A percentile compares a stretch with the other conserved stretches of the same genome.
Conservation (phyloP, 1,139 yeast species). For the Yamadazyma membranifaciens region DNA sequence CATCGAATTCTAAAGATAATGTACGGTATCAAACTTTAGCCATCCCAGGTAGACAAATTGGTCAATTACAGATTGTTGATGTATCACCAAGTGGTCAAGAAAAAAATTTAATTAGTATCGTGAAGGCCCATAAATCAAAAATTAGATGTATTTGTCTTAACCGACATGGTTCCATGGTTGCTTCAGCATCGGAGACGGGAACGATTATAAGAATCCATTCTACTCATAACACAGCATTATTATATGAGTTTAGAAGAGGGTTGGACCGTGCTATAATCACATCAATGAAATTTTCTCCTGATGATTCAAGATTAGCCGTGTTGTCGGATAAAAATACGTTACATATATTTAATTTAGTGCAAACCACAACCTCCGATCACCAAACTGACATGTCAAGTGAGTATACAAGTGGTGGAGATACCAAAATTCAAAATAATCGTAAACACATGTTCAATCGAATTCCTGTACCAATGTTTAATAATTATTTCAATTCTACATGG, state of each 20-base stretch:
- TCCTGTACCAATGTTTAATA: constrained; percentile 64
- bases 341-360: constrained; percentile 68
- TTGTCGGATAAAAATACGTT: constrained; percentile 86
- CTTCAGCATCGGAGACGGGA: constrained; percentile 86
- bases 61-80: constrained; percentile 80
- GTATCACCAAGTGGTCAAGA: constrained; percentile 62
- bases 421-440: constrained; percentile 40
- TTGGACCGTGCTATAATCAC: constrained; percentile 78
- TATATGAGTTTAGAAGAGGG: constrained; percentile 86
- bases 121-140: constrained; percentile 78
- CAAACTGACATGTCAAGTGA: constrained; percentile 10
- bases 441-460: constrained; percentile 66
- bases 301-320: constrained; percentile 75
- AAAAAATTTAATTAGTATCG: constrained; percentile 62
- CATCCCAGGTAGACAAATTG: constrained; percentile 66
- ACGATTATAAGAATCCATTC: constrained; percentile 81
- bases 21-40: constrained; percentile 55
- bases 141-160: constrained; percentile 69
- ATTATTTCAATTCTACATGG: constrained; percentile 86
- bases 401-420: constrained; percentile 5
- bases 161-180: constrained; percentile 73
- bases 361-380: constrained; percentile 6
- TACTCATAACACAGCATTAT: constrained; percentile 66
- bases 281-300: constrained; percentile 80
- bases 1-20: constrained; percentile 18